Conservation (phyloP, 305 asterid genomes). For the Fraxinus greggii region DNA sequence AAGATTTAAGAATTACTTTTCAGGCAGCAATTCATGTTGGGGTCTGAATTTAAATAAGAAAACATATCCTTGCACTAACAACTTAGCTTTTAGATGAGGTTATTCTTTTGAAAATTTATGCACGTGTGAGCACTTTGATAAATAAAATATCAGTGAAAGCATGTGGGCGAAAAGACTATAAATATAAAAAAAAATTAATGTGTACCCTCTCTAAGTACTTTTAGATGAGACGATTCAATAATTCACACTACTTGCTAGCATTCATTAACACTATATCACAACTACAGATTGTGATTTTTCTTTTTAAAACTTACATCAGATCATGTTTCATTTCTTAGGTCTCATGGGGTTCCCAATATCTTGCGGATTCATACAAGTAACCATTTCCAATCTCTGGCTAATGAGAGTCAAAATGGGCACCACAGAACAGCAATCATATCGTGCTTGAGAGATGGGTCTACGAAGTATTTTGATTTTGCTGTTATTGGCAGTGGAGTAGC, state of each 20-base stretch:
- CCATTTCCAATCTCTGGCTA: slow-evolving; percentile 29
- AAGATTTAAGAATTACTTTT: neutral
- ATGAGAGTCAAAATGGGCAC: slow-evolving; percentile 32
- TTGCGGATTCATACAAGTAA: slow-evolving; percentile 33
- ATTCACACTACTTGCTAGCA: neutral
- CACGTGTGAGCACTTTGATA: neutral
- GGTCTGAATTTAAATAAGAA: neutral
- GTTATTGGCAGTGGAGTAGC: slow-evolving; percentile 98
- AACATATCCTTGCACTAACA: neutral
- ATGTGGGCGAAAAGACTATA: neutral
- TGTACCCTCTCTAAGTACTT: neutral
- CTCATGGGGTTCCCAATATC: slow-evolving; percentile 50
- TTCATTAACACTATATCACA: neutral
- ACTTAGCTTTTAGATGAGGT: neutral
- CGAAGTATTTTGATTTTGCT: slow-evolving; percentile 76
- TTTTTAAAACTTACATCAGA: neutral
- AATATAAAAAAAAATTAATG: neutral
- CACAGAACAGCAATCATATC: slow-evolving; percentile 42
- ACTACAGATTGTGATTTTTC: neutral
- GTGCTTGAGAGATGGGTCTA: slow-evolving; percentile 55
- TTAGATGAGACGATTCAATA: neutral
- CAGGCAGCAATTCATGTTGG: neutral
- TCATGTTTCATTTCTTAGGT: slow-evolving; percentile 47
- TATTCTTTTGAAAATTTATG: neutral
- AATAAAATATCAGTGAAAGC: neutral